Base-by-base conservation (phyloP, 257 asterid genomes). In the Plantago elongata region DNA sequence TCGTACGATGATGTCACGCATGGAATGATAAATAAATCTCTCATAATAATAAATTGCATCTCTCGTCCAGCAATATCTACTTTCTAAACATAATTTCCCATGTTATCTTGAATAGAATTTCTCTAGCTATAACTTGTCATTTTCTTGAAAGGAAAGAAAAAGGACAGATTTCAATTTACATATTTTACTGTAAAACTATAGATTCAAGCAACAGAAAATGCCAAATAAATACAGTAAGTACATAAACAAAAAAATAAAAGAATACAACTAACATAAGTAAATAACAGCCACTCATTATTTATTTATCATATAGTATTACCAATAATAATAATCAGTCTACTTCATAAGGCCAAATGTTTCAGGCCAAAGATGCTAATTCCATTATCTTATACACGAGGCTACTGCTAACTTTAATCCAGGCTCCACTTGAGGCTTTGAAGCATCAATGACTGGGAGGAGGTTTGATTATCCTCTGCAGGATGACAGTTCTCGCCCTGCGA, bases 401-500 rank as follows among this genome's bases (percentile, higher is more conserved):
- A 30, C 12, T 55, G 29, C 62, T 30, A 7, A 56, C 61, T 14
- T 16, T 47, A 13, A 16, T 59, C 50, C 46, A 58, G 50, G 17
- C 14, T 57, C 29, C 62, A 34, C 13, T 11, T 2, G 16, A 54
- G 12, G 22, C 11, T 2, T 6, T 43, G 7, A 11, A 18, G 10
- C 57, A 7, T 64, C 60, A 72, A 49, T 56, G 51, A 16, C 45
- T 57, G 11, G 17, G 27, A 11, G 85, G 79, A 40, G 79, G 79
- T 12, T 75, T 84, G 62, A 84, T 82, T 40, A 84, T 84, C 89
- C 83, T 76, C 57, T 79, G 86, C 76, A 84, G 62, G 34, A 84
- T 79, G 5, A 84, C 82, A 0, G 89, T 75, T 57, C 88, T 73
- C 0, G 88, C 89, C 79, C 77, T 73, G 5, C 83, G 69, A 8